A percentile compares a stretch with the other conserved stretches of the same genome.
These are phyloP conservation scores for Cladophialophora immunda DNA, from an alignment of 2,329 filamentous ascomycete species.

Conservation along the genomic window DNA sequence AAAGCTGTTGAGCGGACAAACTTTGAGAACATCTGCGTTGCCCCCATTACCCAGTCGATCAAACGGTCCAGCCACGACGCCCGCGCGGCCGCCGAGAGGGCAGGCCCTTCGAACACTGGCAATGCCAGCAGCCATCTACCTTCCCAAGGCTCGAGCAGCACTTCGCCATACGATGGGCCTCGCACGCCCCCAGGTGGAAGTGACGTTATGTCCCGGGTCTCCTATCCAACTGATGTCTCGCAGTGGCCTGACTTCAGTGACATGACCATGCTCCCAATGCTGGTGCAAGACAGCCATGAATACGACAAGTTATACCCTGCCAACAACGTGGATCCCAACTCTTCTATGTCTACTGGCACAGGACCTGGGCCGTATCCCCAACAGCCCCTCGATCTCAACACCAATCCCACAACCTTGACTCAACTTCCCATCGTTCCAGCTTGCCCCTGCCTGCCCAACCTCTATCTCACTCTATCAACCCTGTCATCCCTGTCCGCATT, in stretches of 20 bases:
- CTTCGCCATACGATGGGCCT: conserved; percentile 27
- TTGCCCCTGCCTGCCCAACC: conserved; percentile 41
- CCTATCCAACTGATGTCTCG: conserved; percentile 44
- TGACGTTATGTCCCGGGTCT: conserved; percentile 23
- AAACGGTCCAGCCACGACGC: conserved; percentile 18
- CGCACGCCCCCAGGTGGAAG: conserved; percentile 29
- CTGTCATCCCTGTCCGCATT: conserved; percentile 49
- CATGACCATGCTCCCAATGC: conserved; percentile 37
- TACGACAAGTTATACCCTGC: conserved; percentile 15
- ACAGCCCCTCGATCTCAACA: conserved; percentile 13
- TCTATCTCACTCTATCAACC: conserved; percentile 50
- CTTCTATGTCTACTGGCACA: not conserved
- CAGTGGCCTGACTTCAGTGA: conserved; percentile 55
- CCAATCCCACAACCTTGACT: conserved; percentile 26
- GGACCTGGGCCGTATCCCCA: conserved; percentile 1
- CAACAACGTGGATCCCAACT: conserved; percentile 11
- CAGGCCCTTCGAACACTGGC: conserved; percentile 2
- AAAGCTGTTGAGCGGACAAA: conserved; percentile 33
- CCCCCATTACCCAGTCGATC: conserved; percentile 32
- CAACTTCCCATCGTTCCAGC: conserved; percentile 36
- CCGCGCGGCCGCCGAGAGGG: conserved; percentile 3
- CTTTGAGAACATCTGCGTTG: conserved; percentile 39
- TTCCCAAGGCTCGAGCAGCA: conserved; percentile 20
- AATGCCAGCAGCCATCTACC: conserved; percentile 1
- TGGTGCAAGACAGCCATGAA: conserved; percentile 32